phyloP scores from a whole-genome alignment of 768 basidiomycete species.

The Sistotremastrum niveocremeum region DNA sequence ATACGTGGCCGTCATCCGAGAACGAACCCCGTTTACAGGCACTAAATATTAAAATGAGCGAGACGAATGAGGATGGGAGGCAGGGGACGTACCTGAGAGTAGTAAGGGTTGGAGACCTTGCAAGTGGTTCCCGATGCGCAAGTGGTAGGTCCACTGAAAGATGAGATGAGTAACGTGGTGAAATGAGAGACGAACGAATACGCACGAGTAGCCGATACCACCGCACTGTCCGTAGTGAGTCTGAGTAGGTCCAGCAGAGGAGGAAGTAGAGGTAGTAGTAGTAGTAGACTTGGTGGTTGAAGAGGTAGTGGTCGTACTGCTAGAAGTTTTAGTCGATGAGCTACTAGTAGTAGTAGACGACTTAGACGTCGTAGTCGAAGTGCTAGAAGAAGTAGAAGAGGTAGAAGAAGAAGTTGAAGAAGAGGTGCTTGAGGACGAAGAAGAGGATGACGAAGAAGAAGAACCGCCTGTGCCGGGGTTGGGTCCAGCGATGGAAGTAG shows the following conservation, averaged over 20 bases:
- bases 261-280: conserved; percentile 14
- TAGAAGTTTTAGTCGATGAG: conserved; percentile 8
- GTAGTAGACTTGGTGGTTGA: conserved; percentile 13
- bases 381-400: conserved; percentile 11
- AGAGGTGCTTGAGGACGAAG: conserved; percentile 13
- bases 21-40: too few species aligned
- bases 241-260: conserved; percentile 24
- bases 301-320: conserved; percentile 13
- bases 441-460: conserved; percentile 2
- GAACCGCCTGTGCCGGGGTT: conserved; percentile 12
- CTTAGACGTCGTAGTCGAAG: conserved; percentile 15
- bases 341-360: not conserved
- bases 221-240: conserved; percentile 42
- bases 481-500: conserved; percentile 31
- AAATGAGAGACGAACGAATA: not conserved
- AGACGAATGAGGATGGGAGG: too few species aligned
- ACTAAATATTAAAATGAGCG: too few species aligned
- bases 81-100: not conserved
- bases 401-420: conserved; percentile 14
- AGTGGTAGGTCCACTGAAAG: not conserved
- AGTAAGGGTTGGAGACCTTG: not conserved
- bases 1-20: too few species aligned
- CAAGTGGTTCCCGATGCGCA: not conserved
- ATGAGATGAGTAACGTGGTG: not conserved
- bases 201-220: conserved; percentile 17